phyloP scores from a whole-genome alignment of 192 early-diverging fungal genomes.

The Glomus cerebriforme region DNA sequence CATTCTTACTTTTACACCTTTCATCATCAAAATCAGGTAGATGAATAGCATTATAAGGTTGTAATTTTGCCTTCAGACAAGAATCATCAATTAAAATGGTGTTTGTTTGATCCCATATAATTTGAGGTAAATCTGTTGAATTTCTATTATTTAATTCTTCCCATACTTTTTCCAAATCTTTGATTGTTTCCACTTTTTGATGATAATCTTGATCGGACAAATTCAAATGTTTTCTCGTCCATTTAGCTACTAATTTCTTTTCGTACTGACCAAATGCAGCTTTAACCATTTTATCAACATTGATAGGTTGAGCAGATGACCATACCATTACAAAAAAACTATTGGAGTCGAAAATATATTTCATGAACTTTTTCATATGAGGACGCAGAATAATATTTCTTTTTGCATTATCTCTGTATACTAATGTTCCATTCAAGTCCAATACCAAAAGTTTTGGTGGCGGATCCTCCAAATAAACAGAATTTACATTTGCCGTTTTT shows the following conservation, averaged over 20 bases:
- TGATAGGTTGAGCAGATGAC: conserved; percentile 64
- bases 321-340: conserved; percentile 74
- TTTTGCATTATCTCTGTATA: conserved; percentile 43
- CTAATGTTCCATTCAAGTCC: conserved; percentile 72
- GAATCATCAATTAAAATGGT: conserved; percentile 61
- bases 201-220: conserved; percentile 43
- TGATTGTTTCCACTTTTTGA: conserved; percentile 53
- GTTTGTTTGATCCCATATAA: conserved; percentile 46
- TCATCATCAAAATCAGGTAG: conserved; percentile 40
- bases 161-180: conserved; percentile 64
- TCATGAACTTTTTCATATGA: conserved; percentile 51
- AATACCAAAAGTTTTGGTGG: conserved; percentile 55
- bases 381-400: conserved; percentile 47
- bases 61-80: conserved; percentile 47
- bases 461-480: conserved; percentile 30
- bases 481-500: not conserved
- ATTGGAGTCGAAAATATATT: conserved; percentile 46
- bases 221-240: conserved; percentile 57
- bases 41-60: conserved; percentile 51
- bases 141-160: conserved; percentile 37
- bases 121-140: not conserved
- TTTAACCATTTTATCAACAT: conserved; percentile 59
- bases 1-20: not conserved
- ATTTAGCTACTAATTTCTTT: conserved; percentile 51
- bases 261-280: conserved; percentile 41